Evolutionary conservation across 2,329 filamentous ascomycete genomes (phyloP).

Genomic region (Diplodia intermedia): DNA sequence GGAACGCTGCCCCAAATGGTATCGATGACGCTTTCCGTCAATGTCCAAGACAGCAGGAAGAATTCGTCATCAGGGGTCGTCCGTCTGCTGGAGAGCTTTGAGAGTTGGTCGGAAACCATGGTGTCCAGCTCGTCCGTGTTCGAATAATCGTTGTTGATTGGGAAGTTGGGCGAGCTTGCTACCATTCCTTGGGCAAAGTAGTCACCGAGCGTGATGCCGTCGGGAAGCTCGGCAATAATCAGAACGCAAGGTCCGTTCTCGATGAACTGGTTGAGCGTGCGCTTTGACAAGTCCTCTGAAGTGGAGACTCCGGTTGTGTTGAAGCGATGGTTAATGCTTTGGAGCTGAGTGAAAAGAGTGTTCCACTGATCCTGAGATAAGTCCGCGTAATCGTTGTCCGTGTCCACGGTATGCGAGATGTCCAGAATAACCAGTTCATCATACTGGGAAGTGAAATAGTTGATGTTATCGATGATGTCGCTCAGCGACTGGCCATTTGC

Average conservation of each 20-base stretch:
- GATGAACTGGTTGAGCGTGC: slow-evolving; percentile 49
- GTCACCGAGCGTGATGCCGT: slow-evolving; percentile 40
- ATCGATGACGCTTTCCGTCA: slow-evolving; percentile 46
- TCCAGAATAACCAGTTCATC: slow-evolving; percentile 57
- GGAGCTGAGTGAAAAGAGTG: slow-evolving; percentile 54
- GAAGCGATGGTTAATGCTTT: slow-evolving; percentile 51
- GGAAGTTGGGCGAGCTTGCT: slow-evolving; percentile 42
- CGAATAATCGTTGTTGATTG: slow-evolving; percentile 46
- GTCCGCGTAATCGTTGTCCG: slow-evolving; percentile 48
- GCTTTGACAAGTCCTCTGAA: slow-evolving; percentile 42
- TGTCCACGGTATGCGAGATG: slow-evolving; percentile 55
- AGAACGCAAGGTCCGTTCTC: slow-evolving; percentile 45
- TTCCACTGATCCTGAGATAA: slow-evolving; percentile 52
- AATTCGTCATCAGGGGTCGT: slow-evolving; percentile 44
- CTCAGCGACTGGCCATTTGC: slow-evolving; percentile 55
- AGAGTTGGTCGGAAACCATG: slow-evolving; percentile 50
- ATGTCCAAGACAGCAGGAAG: slow-evolving; percentile 48
- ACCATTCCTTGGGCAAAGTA: slow-evolving; percentile 48
- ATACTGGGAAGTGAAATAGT: slow-evolving; percentile 54
- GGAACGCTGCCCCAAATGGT: slow-evolving; percentile 37
- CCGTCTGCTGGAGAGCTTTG: slow-evolving; percentile 45
- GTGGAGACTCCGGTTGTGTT: slow-evolving; percentile 39
- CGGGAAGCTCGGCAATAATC: slow-evolving; percentile 45
- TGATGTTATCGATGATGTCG: slow-evolving; percentile 54
- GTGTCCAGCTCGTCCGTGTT: slow-evolving; percentile 43